Evolutionary conservation across 305 asterid species (phyloP).

Genomic region (Andrographis paniculata): DNA sequence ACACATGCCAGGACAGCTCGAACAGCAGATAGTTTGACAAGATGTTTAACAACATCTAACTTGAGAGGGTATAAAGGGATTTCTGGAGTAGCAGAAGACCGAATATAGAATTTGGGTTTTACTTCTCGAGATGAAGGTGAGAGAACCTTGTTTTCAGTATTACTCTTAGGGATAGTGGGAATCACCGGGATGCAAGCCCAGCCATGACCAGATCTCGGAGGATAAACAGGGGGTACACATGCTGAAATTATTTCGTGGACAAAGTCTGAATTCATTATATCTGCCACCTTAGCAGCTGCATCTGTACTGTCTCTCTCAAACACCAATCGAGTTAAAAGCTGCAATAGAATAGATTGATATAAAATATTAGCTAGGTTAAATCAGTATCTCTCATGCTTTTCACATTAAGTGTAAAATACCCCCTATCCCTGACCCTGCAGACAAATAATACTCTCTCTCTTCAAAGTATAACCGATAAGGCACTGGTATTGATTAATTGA

Average conservation of each 20-base stretch:
- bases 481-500: no score
- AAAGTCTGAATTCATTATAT: slow-evolving; percentile 90
- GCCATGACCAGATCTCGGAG: slow-evolving; percentile 94
- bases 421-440: neutral
- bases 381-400: slow-evolving; percentile 4
- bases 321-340: slow-evolving; percentile 95
- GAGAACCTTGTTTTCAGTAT: slow-evolving; percentile 55
- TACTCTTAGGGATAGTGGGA: slow-evolving; percentile 63
- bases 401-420: slow-evolving; percentile 1
- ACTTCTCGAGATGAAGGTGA: slow-evolving; percentile 88
- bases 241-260: slow-evolving; percentile 97
- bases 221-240: slow-evolving; percentile 97
- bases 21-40: slow-evolving; percentile 83
- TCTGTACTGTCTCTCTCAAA: slow-evolving; percentile 92
- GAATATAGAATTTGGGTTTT: slow-evolving; percentile 75
- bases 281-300: slow-evolving; percentile 98
- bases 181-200: slow-evolving; percentile 97
- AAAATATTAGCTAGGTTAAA: slow-evolving; percentile 19
- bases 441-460: neutral
- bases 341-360: slow-evolving; percentile 27
- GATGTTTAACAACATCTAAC: slow-evolving; percentile 91
- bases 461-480: no score
- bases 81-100: slow-evolving; percentile 84
- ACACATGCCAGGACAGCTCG: slow-evolving; percentile 97
- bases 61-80: slow-evolving; percentile 87